Evolutionary conservation across 148 eudicot genomes (phyloP).

Genomic region (Heliosperma pusillum): DNA sequence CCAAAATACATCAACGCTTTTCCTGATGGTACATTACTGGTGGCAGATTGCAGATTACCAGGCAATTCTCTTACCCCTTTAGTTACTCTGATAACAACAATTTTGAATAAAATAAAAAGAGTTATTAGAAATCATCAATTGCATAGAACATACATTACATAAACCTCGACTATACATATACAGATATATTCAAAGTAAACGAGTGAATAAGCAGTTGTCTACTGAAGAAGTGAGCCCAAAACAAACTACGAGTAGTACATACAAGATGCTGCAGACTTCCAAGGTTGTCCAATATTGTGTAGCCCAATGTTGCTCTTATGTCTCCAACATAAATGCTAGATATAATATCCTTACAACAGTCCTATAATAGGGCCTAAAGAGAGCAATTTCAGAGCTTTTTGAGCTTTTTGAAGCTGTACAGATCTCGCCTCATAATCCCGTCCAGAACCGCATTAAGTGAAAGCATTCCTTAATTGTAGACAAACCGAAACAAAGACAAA

Average conservation of each 20-base stretch:
- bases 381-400: too few relatives aligned
- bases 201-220: not conserved
- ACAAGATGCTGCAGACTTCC: too few relatives aligned
- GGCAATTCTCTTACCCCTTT: slow-evolving; percentile 92
- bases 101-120: slow-evolving; percentile 11
- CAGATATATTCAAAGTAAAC: not conserved
- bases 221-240: not conserved
- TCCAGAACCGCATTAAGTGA: too few relatives aligned
- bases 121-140: not conserved
- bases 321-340: too few relatives aligned
- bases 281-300: too few relatives aligned
- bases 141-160: not conserved
- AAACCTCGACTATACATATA: not conserved
- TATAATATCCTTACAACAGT: too few relatives aligned
- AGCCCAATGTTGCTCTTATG: too few relatives aligned
- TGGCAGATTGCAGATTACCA: slow-evolving; percentile 87
- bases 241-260: not conserved
- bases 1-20: slow-evolving; percentile 94
- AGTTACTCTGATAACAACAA: slow-evolving; percentile 58
- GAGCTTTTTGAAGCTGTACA: too few relatives aligned
- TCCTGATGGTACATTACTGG: slow-evolving; percentile 87
- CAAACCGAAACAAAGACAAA: too few relatives aligned
- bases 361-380: too few relatives aligned
- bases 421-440: too few relatives aligned
- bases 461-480: too few relatives aligned